phyloP scores from a whole-genome alignment of 768 basidiomycete species.

The Russula sp. region DNA sequence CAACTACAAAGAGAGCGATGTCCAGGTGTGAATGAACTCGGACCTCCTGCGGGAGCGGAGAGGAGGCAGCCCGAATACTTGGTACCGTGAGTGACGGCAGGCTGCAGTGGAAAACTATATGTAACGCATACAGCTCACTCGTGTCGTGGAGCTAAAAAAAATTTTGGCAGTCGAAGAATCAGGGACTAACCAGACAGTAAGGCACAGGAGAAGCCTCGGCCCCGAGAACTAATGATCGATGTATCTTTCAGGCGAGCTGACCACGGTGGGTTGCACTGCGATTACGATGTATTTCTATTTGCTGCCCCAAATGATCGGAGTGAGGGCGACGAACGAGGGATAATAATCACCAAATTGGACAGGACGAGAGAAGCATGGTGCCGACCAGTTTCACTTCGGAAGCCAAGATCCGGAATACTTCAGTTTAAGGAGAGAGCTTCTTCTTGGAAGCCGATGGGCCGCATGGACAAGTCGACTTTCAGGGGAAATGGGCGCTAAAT shows the following conservation, averaged over 20 bases:
- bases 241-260: too few species aligned
- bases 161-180: background rate
- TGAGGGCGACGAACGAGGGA: too few species aligned
- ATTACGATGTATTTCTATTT: too few species aligned
- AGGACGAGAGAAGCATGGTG: background rate
- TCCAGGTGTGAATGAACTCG: background rate
- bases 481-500: background rate
- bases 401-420: constrained; percentile 9
- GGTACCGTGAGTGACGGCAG: background rate
- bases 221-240: background rate
- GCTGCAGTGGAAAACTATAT: background rate
- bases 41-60: background rate
- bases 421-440: background rate
- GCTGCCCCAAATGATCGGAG: too few species aligned
- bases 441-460: constrained; percentile 1
- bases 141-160: background rate
- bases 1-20: background rate
- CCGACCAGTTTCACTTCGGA: background rate
- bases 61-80: too few species aligned
- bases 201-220: background rate
- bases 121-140: background rate
- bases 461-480: background rate
- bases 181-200: background rate
- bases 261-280: too few species aligned
- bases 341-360: background rate